Percentiles rank a stretch among this genome's conserved stretches.
Evolutionary conservation across 352 stramenopile genomes (phyloP).

Genomic region (Phytopythium montanum): DNA sequence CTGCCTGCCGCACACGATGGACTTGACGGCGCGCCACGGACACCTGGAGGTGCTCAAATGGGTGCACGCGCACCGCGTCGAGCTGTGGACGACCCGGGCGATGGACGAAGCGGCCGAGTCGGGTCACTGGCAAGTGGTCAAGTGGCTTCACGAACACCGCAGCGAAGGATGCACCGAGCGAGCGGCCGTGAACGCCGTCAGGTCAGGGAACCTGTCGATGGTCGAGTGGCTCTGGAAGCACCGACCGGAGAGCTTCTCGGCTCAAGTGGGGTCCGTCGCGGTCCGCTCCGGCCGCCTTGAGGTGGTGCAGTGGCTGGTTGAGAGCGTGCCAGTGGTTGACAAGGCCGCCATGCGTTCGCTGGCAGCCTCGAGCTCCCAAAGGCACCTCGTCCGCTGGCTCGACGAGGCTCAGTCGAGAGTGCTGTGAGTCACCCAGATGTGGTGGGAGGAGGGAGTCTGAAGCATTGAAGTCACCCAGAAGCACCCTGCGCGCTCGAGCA

Average conservation of each 20-base stretch:
- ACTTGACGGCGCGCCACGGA: conserved; percentile 16
- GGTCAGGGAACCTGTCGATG: background rate
- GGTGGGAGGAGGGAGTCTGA: no score
- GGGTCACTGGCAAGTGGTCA: conserved; percentile 28
- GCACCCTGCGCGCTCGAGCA: no score
- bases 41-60: conserved; percentile 26
- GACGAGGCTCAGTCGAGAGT: background rate
- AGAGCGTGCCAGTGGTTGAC: conserved; percentile 15
- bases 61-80: conserved; percentile 26
- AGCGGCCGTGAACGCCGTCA: conserved; percentile 30
- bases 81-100: conserved; percentile 23
- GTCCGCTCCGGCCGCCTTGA: conserved; percentile 10
- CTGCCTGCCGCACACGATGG: conserved; percentile 29
- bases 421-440: no score
- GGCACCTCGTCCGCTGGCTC: conserved; percentile 9
- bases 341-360: conserved; percentile 29
- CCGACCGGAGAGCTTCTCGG: conserved; percentile 23
- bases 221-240: conserved; percentile 29
- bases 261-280: conserved; percentile 26
- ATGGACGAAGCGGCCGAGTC: conserved; percentile 26
- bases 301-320: conserved; percentile 19
- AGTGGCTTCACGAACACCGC: conserved; percentile 36
- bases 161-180: conserved; percentile 23
- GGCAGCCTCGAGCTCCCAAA: conserved; percentile 19
- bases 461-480: background rate